phyloP scores from a whole-genome alignment of 129 eudicot species.

The Centaurea solstitialis region DNA sequence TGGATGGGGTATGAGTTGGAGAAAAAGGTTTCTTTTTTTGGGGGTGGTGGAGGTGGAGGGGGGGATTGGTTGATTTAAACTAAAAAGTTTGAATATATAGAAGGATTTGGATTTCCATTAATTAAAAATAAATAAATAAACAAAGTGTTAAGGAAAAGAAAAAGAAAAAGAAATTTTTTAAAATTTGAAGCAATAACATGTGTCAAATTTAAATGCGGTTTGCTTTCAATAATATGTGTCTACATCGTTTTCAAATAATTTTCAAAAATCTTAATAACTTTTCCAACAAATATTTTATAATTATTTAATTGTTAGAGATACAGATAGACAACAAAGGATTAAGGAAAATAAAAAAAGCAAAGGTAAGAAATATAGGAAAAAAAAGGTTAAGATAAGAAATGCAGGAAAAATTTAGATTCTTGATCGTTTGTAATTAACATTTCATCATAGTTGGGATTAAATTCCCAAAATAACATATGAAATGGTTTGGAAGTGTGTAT shows the following conservation, averaged over 20 bases:
- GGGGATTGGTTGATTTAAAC: neutral
- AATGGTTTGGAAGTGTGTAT: no score
- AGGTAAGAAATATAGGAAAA: no score
- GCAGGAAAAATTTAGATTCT: no score
- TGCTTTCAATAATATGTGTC: neutral
- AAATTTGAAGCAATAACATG: constrained; percentile 26
- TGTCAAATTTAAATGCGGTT: constrained; percentile 12
- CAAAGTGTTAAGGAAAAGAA: neutral
- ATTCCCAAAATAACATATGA: no score
- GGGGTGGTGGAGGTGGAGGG: neutral
- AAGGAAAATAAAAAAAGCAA: no score
- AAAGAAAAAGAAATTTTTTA: neutral
- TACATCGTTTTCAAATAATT: constrained; percentile 25
- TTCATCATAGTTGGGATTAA: no score
- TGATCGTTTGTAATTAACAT: no score
- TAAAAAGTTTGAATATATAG: constrained; percentile 17
- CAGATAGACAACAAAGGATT: no score
- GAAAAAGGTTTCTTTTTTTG: neutral
- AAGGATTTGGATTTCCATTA: neutral
- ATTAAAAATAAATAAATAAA: neutral
- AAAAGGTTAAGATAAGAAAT: no score
- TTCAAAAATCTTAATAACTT: neutral
- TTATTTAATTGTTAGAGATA: no score
- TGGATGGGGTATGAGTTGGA: constrained; percentile 34
- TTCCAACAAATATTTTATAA: neutral